Conservation (phyloP, 805 yeast genomes). For the Pichia manshurica region DNA sequence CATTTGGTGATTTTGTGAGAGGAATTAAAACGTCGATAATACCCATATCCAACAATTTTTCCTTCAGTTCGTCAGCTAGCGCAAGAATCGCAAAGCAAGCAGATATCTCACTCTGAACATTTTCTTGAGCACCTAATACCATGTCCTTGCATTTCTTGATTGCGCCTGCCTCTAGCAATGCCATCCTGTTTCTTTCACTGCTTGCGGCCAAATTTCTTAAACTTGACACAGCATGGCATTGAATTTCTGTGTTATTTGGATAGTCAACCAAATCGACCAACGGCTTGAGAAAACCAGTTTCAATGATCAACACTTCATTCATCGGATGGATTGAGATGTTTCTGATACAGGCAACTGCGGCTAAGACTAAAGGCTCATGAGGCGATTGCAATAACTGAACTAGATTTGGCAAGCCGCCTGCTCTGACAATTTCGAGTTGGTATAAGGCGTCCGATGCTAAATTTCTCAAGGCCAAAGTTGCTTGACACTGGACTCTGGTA, state of each 20-base stretch:
- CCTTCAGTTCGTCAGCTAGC: conserved; percentile 88
- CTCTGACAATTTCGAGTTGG: conserved; percentile 91
- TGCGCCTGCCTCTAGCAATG: conserved; percentile 91
- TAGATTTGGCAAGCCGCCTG: conserved; percentile 91
- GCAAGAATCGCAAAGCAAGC: conserved; percentile 98
- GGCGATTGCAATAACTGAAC: conserved; percentile 84
- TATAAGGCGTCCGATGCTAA: conserved; percentile 94
- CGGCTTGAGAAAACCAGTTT: conserved; percentile 93
- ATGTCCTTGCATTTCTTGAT: conserved; percentile 87
- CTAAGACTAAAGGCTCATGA: conserved; percentile 87
- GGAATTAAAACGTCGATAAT: conserved; percentile 87
- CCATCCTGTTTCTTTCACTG: conserved; percentile 86
- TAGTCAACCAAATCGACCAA: conserved; percentile 79
- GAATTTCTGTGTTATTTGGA: conserved; percentile 89
- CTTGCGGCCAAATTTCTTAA: conserved; percentile 94
- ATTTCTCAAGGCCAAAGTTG: conserved; percentile 91
- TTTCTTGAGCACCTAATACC: conserved; percentile 78
- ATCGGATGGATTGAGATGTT: conserved; percentile 94
- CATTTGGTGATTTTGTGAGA: conserved; percentile 76
- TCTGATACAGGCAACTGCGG: conserved; percentile 97
- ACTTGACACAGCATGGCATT: conserved; percentile 97
- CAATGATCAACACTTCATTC: conserved; percentile 92
- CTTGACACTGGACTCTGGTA: conserved; percentile 97
- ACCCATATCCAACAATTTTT: conserved; percentile 74
- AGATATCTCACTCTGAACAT: conserved; percentile 92